phyloP scores from a whole-genome alignment of 2,329 filamentous ascomycete species.

The Microdochium trichocladiopsis region DNA sequence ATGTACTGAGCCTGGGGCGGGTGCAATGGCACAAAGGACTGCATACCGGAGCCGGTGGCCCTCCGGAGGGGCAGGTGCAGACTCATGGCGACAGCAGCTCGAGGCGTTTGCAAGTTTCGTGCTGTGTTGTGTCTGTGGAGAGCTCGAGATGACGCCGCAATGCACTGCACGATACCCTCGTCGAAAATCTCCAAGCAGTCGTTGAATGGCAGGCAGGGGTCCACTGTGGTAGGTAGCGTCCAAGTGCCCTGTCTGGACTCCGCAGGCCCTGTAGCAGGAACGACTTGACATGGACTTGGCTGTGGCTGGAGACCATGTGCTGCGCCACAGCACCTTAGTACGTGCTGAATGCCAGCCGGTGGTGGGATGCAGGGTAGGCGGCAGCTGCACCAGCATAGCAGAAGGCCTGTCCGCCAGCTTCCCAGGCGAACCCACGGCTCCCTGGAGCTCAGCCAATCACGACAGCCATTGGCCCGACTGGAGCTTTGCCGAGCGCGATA shows the following conservation, averaged over 20 bases:
- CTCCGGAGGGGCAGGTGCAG: conserved; percentile 56
- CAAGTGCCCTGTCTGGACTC: no score
- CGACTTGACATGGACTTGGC: no score
- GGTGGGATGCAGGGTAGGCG: no score
- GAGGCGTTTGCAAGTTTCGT: not conserved
- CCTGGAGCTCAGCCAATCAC: not conserved
- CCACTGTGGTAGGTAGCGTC: not conserved
- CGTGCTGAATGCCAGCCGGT: no score
- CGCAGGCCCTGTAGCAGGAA: no score
- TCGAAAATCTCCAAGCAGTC: not conserved
- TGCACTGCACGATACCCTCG: not conserved
- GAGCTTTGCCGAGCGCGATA: not conserved
- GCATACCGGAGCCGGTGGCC: conserved; percentile 52
- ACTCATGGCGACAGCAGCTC: conserved; percentile 45
- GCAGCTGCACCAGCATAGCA: no score
- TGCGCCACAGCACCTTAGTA: no score
- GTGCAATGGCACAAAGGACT: no score
- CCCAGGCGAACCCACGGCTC: not conserved
- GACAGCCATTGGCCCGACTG: not conserved
- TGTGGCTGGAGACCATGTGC: no score
- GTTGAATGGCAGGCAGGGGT: not conserved
- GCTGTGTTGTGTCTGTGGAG: conserved; percentile 4
- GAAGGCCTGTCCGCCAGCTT: no score
- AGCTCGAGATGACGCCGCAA: not conserved
- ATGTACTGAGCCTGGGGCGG: no score